Percentiles rank a stretch among this genome's conserved stretches.
phyloP scores from a whole-genome alignment of 2,329 filamentous ascomycete species.

The Penicillium brevicompactum region DNA sequence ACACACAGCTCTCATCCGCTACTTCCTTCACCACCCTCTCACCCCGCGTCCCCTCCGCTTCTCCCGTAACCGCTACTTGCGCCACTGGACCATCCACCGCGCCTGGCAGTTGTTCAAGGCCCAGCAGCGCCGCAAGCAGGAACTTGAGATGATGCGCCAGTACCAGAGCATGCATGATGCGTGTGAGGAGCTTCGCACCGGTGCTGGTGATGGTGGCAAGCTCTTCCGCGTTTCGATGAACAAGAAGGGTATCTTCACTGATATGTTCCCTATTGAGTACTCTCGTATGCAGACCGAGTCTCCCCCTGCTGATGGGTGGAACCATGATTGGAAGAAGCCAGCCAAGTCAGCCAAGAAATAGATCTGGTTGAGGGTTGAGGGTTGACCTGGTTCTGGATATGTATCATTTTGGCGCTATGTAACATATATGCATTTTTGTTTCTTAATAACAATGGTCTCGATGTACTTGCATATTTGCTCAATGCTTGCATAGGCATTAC shows the following conservation, averaged over 20 bases:
- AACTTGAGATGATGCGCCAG: conserved; percentile 73
- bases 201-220: conserved; percentile 54
- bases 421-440: conserved; percentile 27
- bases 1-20: conserved; percentile 63
- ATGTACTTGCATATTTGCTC: background rate
- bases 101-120: conserved; percentile 83
- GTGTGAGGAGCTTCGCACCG: conserved; percentile 75
- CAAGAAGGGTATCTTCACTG: conserved; percentile 79
- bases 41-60: conserved; percentile 81
- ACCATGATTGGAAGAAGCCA: conserved; percentile 81
- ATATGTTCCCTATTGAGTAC: conserved; percentile 88
- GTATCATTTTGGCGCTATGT: conserved; percentile 30
- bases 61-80: conserved; percentile 80
- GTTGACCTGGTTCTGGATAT: conserved; percentile 4
- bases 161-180: conserved; percentile 82
- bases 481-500: too few species aligned
- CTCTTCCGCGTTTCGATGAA: conserved; percentile 87
- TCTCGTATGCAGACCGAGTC: conserved; percentile 73
- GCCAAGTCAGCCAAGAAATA: conserved; percentile 46
- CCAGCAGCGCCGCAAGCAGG: conserved; percentile 64
- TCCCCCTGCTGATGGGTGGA: conserved; percentile 79
- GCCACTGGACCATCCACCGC: conserved; percentile 99
- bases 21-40: conserved; percentile 68
- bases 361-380: background rate
- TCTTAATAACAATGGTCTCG: background rate